Base-by-base conservation (phyloP, 2,329 filamentous ascomycete genomes). In the Macrophomina phaseolina region DNA sequence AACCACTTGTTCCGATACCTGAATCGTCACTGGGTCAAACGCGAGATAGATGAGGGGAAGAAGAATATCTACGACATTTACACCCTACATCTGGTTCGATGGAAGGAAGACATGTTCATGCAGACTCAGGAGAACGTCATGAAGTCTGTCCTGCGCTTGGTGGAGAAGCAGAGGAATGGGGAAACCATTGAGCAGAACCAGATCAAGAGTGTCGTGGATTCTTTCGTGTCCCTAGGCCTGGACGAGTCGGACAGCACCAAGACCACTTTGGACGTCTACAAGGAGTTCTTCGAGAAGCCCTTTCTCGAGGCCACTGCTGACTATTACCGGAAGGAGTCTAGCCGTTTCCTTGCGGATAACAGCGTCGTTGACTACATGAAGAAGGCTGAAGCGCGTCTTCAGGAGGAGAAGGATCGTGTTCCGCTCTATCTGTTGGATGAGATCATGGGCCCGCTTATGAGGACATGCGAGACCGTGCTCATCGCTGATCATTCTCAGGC, bases 331-430 rank as follows among this genome's bases (percentile, higher is more conserved):
- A 89, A 91, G 53, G 96, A 99, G 78, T 98, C 95, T 23, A 92
- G 93, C 73, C 91, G 93, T 70, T 99, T 99, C 76, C 89, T 99
- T 40, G 92, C 93, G 11, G 94, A 98, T 79, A 99, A 99, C 78
- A 97, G 91, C 70, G 93, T 99, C 4, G 94, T 99, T 40, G 95
- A 99, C 76, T 99, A 98, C 81, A 98, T 99, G 95, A 98, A 98
- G 85, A 99, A 99, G 86, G 96, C 95, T 0, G 94, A 98, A 81
- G 81, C 88, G 49, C 90, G 95, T 38, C 81, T 99, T 68, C 88
- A 92, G 7, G 95, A 99, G 79, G 95, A 99, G 79, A 95, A 97
- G 81, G 92, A 94, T 76, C 92, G 95, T 32, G 95, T 99, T 9
- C 89, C 89, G 70, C 88, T 98, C 75, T 99, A 97, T 75, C 85